Base-by-base conservation (phyloP, 768 basidiomycete species). In the Termitomyces sp. region DNA sequence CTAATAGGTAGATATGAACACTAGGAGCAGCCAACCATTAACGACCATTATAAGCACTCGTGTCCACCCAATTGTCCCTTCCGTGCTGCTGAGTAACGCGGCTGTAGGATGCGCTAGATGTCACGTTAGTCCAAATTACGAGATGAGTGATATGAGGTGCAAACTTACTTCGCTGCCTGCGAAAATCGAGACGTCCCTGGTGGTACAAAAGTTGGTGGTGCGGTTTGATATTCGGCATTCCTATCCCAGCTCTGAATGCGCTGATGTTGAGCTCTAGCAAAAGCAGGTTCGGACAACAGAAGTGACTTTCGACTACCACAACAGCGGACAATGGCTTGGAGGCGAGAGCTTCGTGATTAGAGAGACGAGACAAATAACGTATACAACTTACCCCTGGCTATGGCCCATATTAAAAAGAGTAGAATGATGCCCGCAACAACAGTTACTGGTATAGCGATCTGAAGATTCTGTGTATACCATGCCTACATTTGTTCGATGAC, bases 401-500 rank as follows among this genome's bases (percentile, higher is more conserved):
- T 63, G 24, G 65, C 72, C 73, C 76, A 84, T 51, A 92, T 60
- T 56, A 88, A 66, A 42, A 86, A 67, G 37, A 93, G 69, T 15
- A 79, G 75, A 52, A 91, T 61, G 54, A 92, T 67, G 16, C 81
- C 87, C 28, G 76, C 88, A 37, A 87, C 86, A 56, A 92, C 73
- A 18, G 90, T 87, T 55, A 92, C 81, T 20, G 91, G 89, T 63
- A 93, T 88, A 26, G 89, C 76, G 59, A 92, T 88, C 68, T 87
- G 85, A 12, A 90, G 80, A 72, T 92, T 92, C 60, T 84, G 81
- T 6, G 69, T 73, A 69, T 88, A 90, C 89, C 88, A 90, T 5
- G 88, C 77, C 86, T 88, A 62, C 39, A 24, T 41, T 53, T 46
- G 46, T 51, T 47, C n/a, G 10, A 34, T 13, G 13, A 44, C n/a